Evolutionary conservation across 1,284 basidiomycete genomes (phyloP).

Genomic region (Apiotrichum brassicae): DNA sequence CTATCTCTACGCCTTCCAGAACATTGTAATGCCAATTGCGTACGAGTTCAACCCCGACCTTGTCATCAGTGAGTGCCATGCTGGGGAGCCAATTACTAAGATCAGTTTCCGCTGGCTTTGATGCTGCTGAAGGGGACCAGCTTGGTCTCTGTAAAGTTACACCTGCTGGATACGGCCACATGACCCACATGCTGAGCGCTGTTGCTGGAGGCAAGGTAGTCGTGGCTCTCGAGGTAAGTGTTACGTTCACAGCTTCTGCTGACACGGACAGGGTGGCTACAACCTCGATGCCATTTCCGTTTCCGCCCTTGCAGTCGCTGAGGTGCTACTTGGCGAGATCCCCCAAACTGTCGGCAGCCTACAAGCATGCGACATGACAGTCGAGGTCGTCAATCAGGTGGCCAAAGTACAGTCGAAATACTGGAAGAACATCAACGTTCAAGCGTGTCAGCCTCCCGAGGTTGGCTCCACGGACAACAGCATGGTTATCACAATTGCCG

Average conservation of each 20-base stretch:
- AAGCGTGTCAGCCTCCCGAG: conserved; percentile 65
- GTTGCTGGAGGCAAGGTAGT: conserved; percentile 83
- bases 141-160: conserved; percentile 86
- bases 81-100: not conserved
- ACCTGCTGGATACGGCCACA: conserved; percentile 93
- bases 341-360: conserved; percentile 66
- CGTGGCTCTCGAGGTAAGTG: conserved; percentile 79
- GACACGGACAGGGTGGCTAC: conserved; percentile 81
- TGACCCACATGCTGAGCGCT: conserved; percentile 94
- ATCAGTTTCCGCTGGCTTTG: conserved; percentile 93
- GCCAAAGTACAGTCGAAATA: conserved; percentile 78
- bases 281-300: conserved; percentile 81
- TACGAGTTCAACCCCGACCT: conserved; percentile 93
- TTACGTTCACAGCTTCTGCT: not conserved
- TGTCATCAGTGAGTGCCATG: conserved; percentile 69
- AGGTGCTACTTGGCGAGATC: conserved; percentile 75
- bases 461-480: conserved; percentile 8
- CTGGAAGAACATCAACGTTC: conserved; percentile 79
- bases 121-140: conserved; percentile 87
- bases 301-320: conserved; percentile 79
- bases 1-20: conserved; percentile 93
- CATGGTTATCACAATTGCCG: conserved; percentile 49
- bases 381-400: conserved; percentile 80
- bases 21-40: conserved; percentile 93
- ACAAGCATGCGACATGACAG: conserved; percentile 67